A percentile compares a stretch with the other conserved stretches of the same genome.
Evolutionary conservation across 805 yeast species (phyloP).

Genomic region (Metschnikowia peoriensis): DNA sequence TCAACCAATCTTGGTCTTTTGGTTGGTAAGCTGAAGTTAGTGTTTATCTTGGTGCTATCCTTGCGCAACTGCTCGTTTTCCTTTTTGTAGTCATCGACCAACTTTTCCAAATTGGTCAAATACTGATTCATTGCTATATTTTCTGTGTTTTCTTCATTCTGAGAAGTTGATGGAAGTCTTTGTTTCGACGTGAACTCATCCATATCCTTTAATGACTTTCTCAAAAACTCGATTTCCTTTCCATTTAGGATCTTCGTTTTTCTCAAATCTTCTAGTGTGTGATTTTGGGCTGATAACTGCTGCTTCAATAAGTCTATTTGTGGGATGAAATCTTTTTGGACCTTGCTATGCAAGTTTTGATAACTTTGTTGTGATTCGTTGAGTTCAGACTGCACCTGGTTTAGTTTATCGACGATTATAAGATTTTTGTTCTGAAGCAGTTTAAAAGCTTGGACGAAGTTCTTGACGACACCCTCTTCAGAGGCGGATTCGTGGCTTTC

Average conservation of each 20-base stretch:
- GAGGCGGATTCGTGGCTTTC: constrained; percentile 13
- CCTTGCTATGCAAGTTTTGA: constrained; percentile 1
- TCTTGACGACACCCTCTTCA: constrained; percentile 12
- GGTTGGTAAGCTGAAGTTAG: constrained; percentile 15
- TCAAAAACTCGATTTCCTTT: constrained; percentile 57
- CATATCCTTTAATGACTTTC: constrained; percentile 53
- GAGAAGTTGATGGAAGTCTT: constrained; percentile 12
- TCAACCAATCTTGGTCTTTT: constrained; percentile 28
- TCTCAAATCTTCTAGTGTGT: constrained; percentile 38
- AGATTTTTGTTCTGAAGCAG: constrained; percentile 29
- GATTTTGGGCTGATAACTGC: constrained; percentile 15
- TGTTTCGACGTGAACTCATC: constrained; percentile 28
- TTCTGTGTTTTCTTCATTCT: constrained; percentile 13
- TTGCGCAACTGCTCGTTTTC: constrained; percentile 47
- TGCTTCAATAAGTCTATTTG: constrained; percentile 16
- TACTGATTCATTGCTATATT: constrained; percentile 35
- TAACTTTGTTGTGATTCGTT: constrained; percentile 14
- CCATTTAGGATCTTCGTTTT: constrained; percentile 51
- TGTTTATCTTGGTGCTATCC: constrained; percentile 19
- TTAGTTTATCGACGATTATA: constrained; percentile 38
- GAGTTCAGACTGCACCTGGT: constrained; percentile 20
- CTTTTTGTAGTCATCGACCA: constrained; percentile 55
- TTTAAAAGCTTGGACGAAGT: constrained; percentile 37
- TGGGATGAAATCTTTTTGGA: constrained; percentile 13
- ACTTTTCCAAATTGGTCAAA: constrained; percentile 40